Evolutionary conservation across 2,329 filamentous ascomycete species (phyloP).

Genomic region (Alternaria brassicae): DNA sequence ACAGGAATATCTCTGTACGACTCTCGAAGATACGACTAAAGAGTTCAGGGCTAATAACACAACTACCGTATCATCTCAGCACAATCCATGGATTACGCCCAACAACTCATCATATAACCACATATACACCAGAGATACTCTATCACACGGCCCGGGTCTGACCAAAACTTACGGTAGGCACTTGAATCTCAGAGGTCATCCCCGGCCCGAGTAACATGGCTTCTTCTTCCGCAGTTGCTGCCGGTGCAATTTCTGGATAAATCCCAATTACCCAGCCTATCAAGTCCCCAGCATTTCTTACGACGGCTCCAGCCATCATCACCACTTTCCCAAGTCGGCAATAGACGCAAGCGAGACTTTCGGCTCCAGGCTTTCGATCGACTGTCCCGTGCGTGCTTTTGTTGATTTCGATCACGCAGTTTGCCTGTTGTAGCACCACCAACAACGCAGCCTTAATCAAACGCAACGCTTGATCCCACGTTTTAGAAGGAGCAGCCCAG

Average conservation of each 20-base stretch:
- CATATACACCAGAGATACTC: conserved; percentile 8
- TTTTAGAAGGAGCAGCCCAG: background rate
- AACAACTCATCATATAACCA: conserved; percentile 5
- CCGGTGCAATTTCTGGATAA: conserved; percentile 17
- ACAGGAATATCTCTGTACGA: background rate
- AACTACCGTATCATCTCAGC: conserved; percentile 18
- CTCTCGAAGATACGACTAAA: background rate
- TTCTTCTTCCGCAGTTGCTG: background rate
- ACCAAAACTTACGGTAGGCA: conserved; percentile 7
- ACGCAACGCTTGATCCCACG: background rate
- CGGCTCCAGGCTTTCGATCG: background rate
- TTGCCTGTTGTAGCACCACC: conserved; percentile 2
- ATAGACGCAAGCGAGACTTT: conserved; percentile 8
- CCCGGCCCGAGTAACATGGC: conserved; percentile 15
- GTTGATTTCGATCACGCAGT: conserved; percentile 8
- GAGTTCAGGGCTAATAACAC: conserved; percentile 2
- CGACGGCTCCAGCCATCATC: background rate
- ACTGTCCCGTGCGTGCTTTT: background rate
- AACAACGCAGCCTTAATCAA: conserved; percentile 2
- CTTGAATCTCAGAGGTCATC: background rate
- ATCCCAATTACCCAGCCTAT: conserved; percentile 14
- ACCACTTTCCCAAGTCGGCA: background rate
- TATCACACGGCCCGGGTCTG: conserved; percentile 23
- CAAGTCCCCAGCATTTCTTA: background rate
- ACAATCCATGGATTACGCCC: conserved; percentile 12